These are phyloP conservation scores for Podospora pseudoanserina DNA, from an alignment of 495 filamentous ascomycete species.

Conservation along the genomic window DNA sequence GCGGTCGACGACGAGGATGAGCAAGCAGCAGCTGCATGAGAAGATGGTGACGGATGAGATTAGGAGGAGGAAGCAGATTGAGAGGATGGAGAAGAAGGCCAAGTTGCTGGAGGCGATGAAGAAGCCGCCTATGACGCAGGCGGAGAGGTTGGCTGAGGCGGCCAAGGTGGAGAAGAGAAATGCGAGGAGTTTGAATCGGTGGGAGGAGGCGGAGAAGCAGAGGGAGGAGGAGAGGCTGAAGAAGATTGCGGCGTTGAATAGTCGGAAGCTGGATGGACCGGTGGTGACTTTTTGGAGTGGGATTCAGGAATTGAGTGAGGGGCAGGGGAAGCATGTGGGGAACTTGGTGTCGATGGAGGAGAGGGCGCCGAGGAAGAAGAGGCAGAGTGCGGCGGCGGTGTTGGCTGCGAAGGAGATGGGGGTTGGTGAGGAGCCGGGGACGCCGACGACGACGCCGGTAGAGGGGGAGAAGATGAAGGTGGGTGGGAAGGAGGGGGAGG, in stretches of 20 bases:
- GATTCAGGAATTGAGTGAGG: slow-evolving; percentile 69
- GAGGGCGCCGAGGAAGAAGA: slow-evolving; percentile 48
- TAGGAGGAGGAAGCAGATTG: slow-evolving; percentile 70
- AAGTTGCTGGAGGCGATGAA: slow-evolving; percentile 71
- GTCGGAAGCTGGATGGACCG: slow-evolving; percentile 79
- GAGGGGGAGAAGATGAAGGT: neutral
- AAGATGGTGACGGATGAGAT: slow-evolving; percentile 81
- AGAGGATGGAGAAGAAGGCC: slow-evolving; percentile 83
- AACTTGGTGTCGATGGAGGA: slow-evolving; percentile 61
- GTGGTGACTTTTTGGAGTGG: slow-evolving; percentile 95
- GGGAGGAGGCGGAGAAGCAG: slow-evolving; percentile 87
- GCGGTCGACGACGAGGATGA: slow-evolving; percentile 76
- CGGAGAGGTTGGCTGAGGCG: slow-evolving; percentile 79
- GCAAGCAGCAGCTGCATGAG: slow-evolving; percentile 76
- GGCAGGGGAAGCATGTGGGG: slow-evolving; percentile 69
- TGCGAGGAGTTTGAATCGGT: slow-evolving; percentile 84
- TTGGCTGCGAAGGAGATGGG: slow-evolving; percentile 32
- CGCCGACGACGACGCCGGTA: slow-evolving; percentile 14
- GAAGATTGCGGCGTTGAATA: slow-evolving; percentile 80
- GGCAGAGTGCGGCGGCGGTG: slow-evolving; percentile 33
- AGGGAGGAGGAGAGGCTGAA: slow-evolving; percentile 76
- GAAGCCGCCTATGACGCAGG: slow-evolving; percentile 81
- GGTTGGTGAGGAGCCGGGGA: slow-evolving; percentile 26
- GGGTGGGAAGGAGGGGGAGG: slow-evolving; percentile 17
- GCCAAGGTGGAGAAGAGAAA: slow-evolving; percentile 79